phyloP scores from a whole-genome alignment of 306 rosid species.

The Quercus gilva region DNA sequence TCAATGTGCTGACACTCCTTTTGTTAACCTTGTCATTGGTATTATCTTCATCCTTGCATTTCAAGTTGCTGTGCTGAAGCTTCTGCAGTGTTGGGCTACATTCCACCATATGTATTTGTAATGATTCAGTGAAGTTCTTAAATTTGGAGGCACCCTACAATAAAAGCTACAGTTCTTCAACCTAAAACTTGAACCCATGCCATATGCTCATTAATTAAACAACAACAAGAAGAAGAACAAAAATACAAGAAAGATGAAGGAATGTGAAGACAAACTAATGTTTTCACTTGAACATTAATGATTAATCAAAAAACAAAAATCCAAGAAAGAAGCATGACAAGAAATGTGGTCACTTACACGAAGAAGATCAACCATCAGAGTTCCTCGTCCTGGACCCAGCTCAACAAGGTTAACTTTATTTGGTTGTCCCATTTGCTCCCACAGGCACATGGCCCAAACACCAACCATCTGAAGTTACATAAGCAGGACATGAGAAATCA shows the following conservation, averaged over 20 bases:
- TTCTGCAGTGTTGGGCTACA: conserved; percentile 86
- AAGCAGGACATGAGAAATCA: conserved; percentile 18
- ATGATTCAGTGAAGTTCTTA: conserved; percentile 57
- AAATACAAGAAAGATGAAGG: background rate
- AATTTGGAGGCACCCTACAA: conserved; percentile 79
- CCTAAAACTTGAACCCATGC: background rate
- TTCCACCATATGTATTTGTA: conserved; percentile 83
- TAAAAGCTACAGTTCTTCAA: conserved; percentile 10
- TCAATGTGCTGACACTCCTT: conserved; percentile 57
- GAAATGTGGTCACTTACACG: conserved; percentile 43
- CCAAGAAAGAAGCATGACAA: background rate
- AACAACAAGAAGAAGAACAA: background rate
- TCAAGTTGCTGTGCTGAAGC: conserved; percentile 75
- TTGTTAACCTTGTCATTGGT: conserved; percentile 35
- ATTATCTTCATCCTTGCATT: conserved; percentile 57
- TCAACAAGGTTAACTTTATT: conserved; percentile 63
- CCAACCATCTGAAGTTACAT: conserved; percentile 72
- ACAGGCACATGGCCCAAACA: conserved; percentile 92
- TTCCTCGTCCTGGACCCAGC: conserved; percentile 97
- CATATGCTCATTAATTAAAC: background rate
- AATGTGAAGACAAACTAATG: background rate
- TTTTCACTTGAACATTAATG: background rate
- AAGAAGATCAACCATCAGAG: conserved; percentile 92
- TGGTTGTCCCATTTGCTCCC: conserved; percentile 99
- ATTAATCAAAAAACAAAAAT: conserved; percentile 4